A percentile compares a stretch with the other conserved stretches of the same genome.
Evolutionary conservation across 179 eudicot species (phyloP).

Genomic region (Amaranthus tricolor): DNA sequence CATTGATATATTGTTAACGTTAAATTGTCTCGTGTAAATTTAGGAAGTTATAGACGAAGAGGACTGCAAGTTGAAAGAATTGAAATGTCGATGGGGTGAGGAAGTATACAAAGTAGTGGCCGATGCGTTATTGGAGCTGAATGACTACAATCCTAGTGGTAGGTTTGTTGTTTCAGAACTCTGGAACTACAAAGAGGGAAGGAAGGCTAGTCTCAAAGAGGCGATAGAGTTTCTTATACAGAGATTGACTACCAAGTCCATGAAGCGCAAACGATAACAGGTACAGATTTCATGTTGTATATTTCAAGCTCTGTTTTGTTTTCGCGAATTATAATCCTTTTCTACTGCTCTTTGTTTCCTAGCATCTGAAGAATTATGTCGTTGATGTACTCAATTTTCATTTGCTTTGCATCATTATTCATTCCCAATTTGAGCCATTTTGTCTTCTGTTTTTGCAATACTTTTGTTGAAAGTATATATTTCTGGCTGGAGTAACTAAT

Average conservation of each 20-base stretch:
- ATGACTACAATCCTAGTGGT: slow-evolving; percentile 57
- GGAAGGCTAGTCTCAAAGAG: slow-evolving; percentile 47
- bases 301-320: background rate
- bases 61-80: slow-evolving; percentile 36
- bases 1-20: background rate
- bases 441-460: too few species aligned
- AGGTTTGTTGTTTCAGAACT: slow-evolving; percentile 51
- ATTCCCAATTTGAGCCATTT: too few species aligned
- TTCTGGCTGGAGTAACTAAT: too few species aligned
- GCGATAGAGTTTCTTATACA: slow-evolving; percentile 38
- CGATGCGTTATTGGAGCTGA: slow-evolving; percentile 45
- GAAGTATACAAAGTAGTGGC: slow-evolving; percentile 39
- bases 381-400: too few species aligned
- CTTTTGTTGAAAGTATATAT: too few species aligned
- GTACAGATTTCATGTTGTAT: background rate
- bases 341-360: too few species aligned
- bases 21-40: slow-evolving; percentile 16
- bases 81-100: slow-evolving; percentile 44
- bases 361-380: too few species aligned
- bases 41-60: slow-evolving; percentile 52
- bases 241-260: slow-evolving; percentile 31
- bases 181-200: slow-evolving; percentile 41
- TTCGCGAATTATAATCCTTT: too few species aligned
- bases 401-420: too few species aligned
- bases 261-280: slow-evolving; percentile 41